Evolutionary conservation across 2,329 filamentous ascomycete species (phyloP), one percentile per base, ranked within the genome.

Genomic region (Aspergillus floridensis): DNA sequence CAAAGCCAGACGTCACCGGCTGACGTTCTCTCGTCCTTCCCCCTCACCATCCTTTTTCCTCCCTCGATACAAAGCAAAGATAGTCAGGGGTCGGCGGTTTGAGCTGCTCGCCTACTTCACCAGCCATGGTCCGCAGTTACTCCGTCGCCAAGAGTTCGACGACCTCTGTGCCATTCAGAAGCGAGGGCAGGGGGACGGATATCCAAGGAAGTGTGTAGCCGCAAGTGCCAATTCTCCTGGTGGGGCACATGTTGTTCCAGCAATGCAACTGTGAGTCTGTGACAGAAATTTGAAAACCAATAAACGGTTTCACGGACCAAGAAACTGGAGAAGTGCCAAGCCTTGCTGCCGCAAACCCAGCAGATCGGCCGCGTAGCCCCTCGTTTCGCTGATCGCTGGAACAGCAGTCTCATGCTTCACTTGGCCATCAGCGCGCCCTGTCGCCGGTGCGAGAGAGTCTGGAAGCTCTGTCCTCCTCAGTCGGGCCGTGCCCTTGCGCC

Each of bases 321-420:
- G 26, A 47, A 58, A 49, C 53, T 31, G 51, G 54, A 54, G 53
- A 31, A 57, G 41, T 65, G 68, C 68, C 68, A 71, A 71, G 68
- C 63, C 60, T 57, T 10, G 19, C 57, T 57, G 57, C 56, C 57
- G 44, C 49, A 48, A 21, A 59, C 56, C 46, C 50, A 54, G 59
- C 41, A 56, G 59, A 63, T 65, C 59, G 63, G 64, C 64, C 64
- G 63, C 64, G 63, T 61, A 59, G 60, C 51, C 50, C 51, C 50
- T 56, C 47, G 54, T 53, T 58, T 64, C 57, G 57, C 58, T 53
- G 63, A 66, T 63, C 64, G 21, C 47, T 59, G 53, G 38, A 49
- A 41, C 52, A 59, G 53, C 58, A 51, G 49, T 53, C 52, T 60
- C 56, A 19, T 19, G 14, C 38, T 29, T 44, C 38, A 44, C 38